Conservation (phyloP, 1,284 basidiomycete genomes). For the Ganoderma sp. region DNA sequence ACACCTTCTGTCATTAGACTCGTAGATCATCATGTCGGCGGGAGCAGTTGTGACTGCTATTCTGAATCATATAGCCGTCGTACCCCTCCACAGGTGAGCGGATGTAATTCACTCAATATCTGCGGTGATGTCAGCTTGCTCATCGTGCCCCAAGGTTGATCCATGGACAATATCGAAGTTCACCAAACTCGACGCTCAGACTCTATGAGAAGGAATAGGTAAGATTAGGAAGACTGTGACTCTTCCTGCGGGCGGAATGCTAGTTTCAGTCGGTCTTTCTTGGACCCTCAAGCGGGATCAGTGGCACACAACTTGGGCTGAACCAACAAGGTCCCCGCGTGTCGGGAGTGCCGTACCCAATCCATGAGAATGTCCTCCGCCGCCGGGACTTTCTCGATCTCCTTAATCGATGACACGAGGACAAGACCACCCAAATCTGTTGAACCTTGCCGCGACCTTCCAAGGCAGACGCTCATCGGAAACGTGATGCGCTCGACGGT, state of each 20-base stretch:
- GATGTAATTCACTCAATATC: no score
- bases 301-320: background rate
- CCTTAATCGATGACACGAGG: constrained; percentile 5
- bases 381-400: background rate
- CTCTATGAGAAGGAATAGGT: background rate
- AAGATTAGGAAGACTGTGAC: background rate
- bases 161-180: background rate
- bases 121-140: background rate
- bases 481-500: constrained; percentile 6
- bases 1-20: no score
- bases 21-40: no score
- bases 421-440: constrained; percentile 21
- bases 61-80: background rate
- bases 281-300: background rate
- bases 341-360: background rate
- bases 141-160: background rate
- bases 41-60: background rate
- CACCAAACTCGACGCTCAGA: background rate
- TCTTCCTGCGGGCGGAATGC: background rate
- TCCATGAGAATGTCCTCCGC: background rate
- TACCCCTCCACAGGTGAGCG: background rate
- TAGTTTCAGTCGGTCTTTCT: background rate
- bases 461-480: constrained; percentile 3
- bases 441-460: constrained; percentile 7
- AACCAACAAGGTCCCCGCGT: background rate